phyloP scores from a whole-genome alignment of 768 basidiomycete species.

The Phaffia tasmanica region DNA sequence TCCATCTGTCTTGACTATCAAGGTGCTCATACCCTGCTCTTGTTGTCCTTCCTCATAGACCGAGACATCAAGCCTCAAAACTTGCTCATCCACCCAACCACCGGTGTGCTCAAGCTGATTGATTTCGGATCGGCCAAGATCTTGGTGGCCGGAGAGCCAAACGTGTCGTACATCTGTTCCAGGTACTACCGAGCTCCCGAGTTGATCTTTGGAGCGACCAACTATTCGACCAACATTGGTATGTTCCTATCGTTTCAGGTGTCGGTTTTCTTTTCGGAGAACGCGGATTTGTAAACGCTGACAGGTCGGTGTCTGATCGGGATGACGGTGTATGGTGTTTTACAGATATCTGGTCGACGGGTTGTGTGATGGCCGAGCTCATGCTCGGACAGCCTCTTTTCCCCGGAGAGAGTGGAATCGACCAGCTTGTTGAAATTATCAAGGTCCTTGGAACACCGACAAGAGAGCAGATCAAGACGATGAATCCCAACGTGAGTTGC shows the following conservation, averaged over 20 bases:
- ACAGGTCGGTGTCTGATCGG: not conserved
- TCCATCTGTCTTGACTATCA: too few species aligned
- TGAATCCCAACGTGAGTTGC: constrained; percentile 76
- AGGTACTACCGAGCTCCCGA: constrained; percentile 98
- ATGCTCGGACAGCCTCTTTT: constrained; percentile 98
- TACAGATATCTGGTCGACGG: constrained; percentile 96
- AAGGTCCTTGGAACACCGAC: constrained; percentile 98
- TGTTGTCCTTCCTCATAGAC: constrained; percentile 38
- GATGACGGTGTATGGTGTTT: not conserved
- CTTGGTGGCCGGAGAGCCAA: constrained; percentile 91
- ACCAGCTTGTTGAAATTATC: constrained; percentile 99
- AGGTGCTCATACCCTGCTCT: not conserved
- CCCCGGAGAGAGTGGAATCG: constrained; percentile 97
- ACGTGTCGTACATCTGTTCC: constrained; percentile 99
- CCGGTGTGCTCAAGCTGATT: constrained; percentile 92
- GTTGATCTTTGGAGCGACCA: constrained; percentile 97
- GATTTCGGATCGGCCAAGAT: constrained; percentile 99
- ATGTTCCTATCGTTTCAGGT: constrained; percentile 33
- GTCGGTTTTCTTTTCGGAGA: not conserved
- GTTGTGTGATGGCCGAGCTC: constrained; percentile 99
- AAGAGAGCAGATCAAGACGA: constrained; percentile 99
- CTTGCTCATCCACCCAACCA: constrained; percentile 87
- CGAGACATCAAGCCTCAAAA: constrained; percentile 99
- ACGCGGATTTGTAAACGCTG: not conserved
- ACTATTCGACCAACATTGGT: constrained; percentile 99